Percentiles rank a stretch among this genome's conserved stretches.
Conservation (phyloP, 2,329 filamentous ascomycete genomes). For the Aspergillus clavatus region DNA sequence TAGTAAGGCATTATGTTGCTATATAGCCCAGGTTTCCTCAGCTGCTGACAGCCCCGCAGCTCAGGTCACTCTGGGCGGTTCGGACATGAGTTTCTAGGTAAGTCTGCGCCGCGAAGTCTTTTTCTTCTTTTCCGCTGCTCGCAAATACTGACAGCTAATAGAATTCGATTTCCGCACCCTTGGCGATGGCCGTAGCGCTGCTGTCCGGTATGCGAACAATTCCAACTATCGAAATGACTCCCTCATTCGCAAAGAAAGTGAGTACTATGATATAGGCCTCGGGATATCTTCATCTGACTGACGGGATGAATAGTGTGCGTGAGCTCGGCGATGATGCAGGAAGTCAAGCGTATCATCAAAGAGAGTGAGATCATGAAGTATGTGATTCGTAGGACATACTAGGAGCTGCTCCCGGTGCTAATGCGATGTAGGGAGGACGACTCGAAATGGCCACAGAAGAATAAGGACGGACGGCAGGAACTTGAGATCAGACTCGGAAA, state of each 20-base stretch:
- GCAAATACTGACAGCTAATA: constrained; percentile 38
- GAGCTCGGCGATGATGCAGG: constrained; percentile 80
- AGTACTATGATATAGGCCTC: constrained; percentile 32
- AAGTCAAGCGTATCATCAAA: constrained; percentile 97
- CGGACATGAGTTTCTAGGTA: constrained; percentile 96
- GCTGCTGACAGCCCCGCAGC: constrained; percentile 53
- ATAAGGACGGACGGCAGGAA: constrained; percentile 96
- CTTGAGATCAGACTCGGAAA: constrained; percentile 89
- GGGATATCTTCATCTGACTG: constrained; percentile 11
- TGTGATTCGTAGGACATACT: constrained; percentile 16
- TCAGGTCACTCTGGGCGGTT: constrained; percentile 96
- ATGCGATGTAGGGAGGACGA: constrained; percentile 74
- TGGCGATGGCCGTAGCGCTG: constrained; percentile 86
- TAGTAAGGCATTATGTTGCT: constrained; percentile 61
- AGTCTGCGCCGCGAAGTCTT: constrained; percentile 17
- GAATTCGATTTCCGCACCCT: constrained; percentile 95
- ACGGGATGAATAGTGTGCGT: constrained; percentile 71
- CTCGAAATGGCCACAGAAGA: constrained; percentile 97
- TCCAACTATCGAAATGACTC: constrained; percentile 99
- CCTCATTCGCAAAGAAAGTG: constrained; percentile 98
- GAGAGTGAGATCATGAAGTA: constrained; percentile 97
- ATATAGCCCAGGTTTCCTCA: constrained; percentile 33
- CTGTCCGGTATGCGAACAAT: constrained; percentile 97
- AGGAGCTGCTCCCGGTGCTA: constrained; percentile 8
- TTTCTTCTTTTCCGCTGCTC: constrained; percentile 19